Evolutionary conservation across 2,329 filamentous ascomycete genomes (phyloP).

Genomic region (Sclerotinia glacialis): DNA sequence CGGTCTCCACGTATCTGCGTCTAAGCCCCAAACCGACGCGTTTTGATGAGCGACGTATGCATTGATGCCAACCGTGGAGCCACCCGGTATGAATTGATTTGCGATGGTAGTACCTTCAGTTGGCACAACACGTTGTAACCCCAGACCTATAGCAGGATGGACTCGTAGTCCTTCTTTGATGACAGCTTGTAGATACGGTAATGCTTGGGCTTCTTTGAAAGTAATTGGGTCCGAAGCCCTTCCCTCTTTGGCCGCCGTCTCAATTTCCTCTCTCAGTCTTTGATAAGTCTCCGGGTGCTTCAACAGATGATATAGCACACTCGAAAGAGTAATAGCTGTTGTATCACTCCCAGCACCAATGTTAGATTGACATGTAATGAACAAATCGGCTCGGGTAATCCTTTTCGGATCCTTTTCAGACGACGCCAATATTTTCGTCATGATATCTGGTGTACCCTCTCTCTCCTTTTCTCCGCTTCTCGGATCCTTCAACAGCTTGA

Average conservation of each 20-base stretch:
- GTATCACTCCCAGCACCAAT: slow-evolving; percentile 45
- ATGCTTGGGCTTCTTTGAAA: slow-evolving; percentile 43
- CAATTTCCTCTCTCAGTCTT: slow-evolving; percentile 40
- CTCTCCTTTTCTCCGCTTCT: slow-evolving; percentile 4
- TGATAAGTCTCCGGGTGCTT: slow-evolving; percentile 35
- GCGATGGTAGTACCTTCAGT: slow-evolving; percentile 45
- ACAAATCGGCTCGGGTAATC: slow-evolving; percentile 40
- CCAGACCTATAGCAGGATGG: slow-evolving; percentile 49
- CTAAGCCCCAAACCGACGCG: slow-evolving; percentile 47
- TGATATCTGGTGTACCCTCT: slow-evolving; percentile 40
- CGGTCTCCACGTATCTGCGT: slow-evolving; percentile 49
- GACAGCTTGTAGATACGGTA: slow-evolving; percentile 50
- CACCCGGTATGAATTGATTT: slow-evolving; percentile 43
- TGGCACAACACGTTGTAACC: slow-evolving; percentile 50
- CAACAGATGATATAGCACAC: slow-evolving; percentile 47
- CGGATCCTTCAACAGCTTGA: slow-evolving; percentile 26
- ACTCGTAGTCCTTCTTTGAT: slow-evolving; percentile 53
- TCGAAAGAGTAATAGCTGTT: slow-evolving; percentile 48
- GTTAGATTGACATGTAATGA: slow-evolving; percentile 31
- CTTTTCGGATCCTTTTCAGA: slow-evolving; percentile 38
- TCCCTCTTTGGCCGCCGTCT: slow-evolving; percentile 26
- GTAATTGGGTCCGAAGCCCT: slow-evolving; percentile 37
- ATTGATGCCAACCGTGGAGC: slow-evolving; percentile 40
- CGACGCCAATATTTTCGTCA: slow-evolving; percentile 45
- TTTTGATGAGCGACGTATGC: slow-evolving; percentile 42